Evolutionary conservation across 805 yeast species (phyloP).

Genomic region (Cyberlindnera xishuangbannaensis): DNA sequence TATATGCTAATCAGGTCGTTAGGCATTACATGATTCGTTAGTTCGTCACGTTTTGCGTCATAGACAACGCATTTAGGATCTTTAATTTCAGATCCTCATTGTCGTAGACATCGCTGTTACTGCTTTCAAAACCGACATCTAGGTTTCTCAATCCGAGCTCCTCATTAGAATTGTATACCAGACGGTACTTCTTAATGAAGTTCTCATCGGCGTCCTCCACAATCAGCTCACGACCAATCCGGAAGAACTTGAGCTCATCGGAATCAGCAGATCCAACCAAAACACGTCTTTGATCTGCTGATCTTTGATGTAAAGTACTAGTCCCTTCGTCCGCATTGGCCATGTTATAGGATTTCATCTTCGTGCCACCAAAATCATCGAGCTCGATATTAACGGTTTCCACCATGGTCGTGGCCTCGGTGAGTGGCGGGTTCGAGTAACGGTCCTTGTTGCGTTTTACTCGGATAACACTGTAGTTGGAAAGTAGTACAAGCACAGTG

Average conservation of each 20-base stretch:
- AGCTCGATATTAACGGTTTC: slow-evolving; percentile 2
- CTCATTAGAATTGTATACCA: slow-evolving; percentile 2
- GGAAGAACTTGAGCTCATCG: slow-evolving; percentile 13
- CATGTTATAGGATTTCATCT: no score
- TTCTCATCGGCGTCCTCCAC: slow-evolving; percentile 13
- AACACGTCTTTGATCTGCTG: slow-evolving; percentile 3
- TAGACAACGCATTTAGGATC: slow-evolving; percentile 3
- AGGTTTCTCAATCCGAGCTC: slow-evolving; percentile 6
- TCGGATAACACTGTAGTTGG: slow-evolving; percentile 7
- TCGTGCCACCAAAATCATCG: background rate
- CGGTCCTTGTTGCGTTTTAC: slow-evolving; percentile 6
- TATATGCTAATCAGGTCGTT: no score
- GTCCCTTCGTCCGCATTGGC: background rate
- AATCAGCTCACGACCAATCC: slow-evolving; percentile 11
- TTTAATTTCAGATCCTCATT: slow-evolving; percentile 5
- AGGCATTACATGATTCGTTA: no score
- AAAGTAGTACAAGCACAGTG: slow-evolving; percentile 38
- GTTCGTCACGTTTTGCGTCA: no score
- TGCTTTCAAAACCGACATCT: slow-evolving; percentile 2
- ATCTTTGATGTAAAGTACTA: slow-evolving; percentile 1
- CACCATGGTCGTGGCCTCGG: slow-evolving; percentile 2
- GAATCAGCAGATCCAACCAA: slow-evolving; percentile 6
- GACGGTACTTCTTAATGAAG: slow-evolving; percentile 10
- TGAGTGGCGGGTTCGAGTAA: background rate
- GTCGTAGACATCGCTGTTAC: slow-evolving; percentile 2